Base-by-base conservation (phyloP, 2,329 filamentous ascomycete species). In the Catunica adiposa region DNA sequence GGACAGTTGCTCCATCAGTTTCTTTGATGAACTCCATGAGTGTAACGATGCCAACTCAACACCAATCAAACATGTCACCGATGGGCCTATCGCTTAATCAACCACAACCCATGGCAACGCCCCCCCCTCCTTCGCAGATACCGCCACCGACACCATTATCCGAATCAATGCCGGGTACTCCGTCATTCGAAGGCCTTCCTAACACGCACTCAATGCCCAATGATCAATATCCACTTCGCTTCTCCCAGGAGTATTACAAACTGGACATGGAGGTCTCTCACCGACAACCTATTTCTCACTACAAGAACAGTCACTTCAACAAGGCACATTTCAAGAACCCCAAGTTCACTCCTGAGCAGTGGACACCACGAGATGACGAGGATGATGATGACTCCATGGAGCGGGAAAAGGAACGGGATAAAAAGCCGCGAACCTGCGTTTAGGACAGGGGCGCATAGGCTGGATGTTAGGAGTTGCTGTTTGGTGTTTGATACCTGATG, bases 231-330 rank as follows among this genome's bases (percentile, higher is more conserved):
- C 67, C 67, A 6, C 62, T 74, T 54, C 73, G 76, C 3, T 80
- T 80, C 63, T 80, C 73, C 62, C 72, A 64, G 9, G 66, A 74
- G 57, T 79, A 75, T 63, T 75, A 75, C 57, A 76, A 74, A 57
- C 66, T 68, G 22, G 73, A 72, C 54, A 69, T 65, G 57, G 65
- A 64, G n/a, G 58, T 48, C 47, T 66, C 67, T n/a, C 63, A 63
- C 1, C 74, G 76, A 57, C 71, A 73, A n/a, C 66, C 70, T 3
- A 73, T 75, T 53, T 71, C 71, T 54, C 82, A 38, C 1, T 84
- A 84, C 62, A 80, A 80, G 62, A 82, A 83, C 61, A 80, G 76
- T 54, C 77, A 83, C 55, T 82, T 78, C 67, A 84, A 83, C 62
- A 74, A 74, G 50, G 80, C 80, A 0, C 81, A 84, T 63, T 84